Evolutionary conservation across 257 asterid species (phyloP), one percentile per base, ranked within the genome.

Genomic region (Primulina eburnea): DNA sequence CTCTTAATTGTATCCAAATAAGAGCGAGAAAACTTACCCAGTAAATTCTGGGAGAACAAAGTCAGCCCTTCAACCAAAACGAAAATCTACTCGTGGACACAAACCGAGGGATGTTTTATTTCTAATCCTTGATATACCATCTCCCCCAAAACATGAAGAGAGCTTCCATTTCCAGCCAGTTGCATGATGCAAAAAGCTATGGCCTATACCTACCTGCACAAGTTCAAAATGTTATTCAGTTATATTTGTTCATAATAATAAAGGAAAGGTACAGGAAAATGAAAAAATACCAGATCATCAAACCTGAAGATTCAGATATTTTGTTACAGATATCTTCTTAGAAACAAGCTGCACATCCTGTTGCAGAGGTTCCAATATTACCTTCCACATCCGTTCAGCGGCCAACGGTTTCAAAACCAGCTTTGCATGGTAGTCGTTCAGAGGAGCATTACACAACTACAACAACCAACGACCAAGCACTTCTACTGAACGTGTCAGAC

Each of bases 141-240:
- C 96, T 30, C 95, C 97, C 47, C 96, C 99, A 29, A 89, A 82
- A 77, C 96, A 85, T 32, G 99, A 72, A 4, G 85, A 74, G 56
- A 93, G 91, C 86, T 89, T 93, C 97, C 97, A 93, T 83, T 93
- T 91, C 99, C 99, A 93, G 70, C 96, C 97, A n/a, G 95, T 93
- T 67, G 97, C 88, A 35, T 81, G 92, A 79, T 84, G 71, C 83
- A 82, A 85, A 84, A 93, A 93, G 86, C 92, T 90, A 82, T 93
- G 99, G 74, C 97, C 97, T 60, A 93, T 78, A 73, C 99, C 99
- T 65, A 93, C 93, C 99, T 93, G 86, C 74, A 73, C 38, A 61
- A 72, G 37, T 53, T n/a, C 21, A 55, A 62, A 34, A 52, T 4
- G 24, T 34, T 30, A 29, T 35, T 60, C 33, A 74, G 66, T 10